These are phyloP conservation scores for Metschnikowia sp. DNA, from an alignment of 805 yeast species.

Conservation along the genomic window DNA sequence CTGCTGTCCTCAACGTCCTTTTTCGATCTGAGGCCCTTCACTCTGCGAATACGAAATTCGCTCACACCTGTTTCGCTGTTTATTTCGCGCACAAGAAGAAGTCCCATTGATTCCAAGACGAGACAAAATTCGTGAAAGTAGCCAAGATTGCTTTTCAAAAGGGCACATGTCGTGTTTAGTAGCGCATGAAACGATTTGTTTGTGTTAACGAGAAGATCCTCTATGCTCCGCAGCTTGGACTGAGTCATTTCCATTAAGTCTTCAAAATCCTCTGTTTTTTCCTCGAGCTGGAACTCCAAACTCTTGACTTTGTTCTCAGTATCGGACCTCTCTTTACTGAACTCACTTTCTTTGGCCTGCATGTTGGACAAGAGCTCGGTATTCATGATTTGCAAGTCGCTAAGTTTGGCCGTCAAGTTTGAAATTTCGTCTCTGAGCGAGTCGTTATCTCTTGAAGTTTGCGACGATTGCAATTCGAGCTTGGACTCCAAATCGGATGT, in stretches of 20 bases:
- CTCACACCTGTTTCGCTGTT: constrained; percentile 22
- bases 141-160: constrained; percentile 24
- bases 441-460: not conserved
- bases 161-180: constrained; percentile 22
- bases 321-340: constrained; percentile 48
- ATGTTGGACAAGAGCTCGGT: constrained; percentile 64
- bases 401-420: constrained; percentile 13
- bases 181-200: constrained; percentile 1
- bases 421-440: not conserved
- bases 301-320: constrained; percentile 49
- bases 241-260: constrained; percentile 41
- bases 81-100: constrained; percentile 51
- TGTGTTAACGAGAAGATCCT: constrained; percentile 10
- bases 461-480: not conserved
- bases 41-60: constrained; percentile 59
- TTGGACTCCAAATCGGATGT: not conserved
- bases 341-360: constrained; percentile 61
- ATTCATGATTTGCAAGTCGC: constrained; percentile 41
- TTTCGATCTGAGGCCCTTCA: constrained; percentile 67
- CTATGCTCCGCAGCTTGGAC: constrained; percentile 22
- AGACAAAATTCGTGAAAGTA: constrained; percentile 48
- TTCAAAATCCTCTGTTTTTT: constrained; percentile 39
- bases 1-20: constrained; percentile 14
- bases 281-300: constrained; percentile 45
- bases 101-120: constrained; percentile 72